Conservation (phyloP, 2,329 filamentous ascomycete genomes). For the Microdochium paspali region DNA sequence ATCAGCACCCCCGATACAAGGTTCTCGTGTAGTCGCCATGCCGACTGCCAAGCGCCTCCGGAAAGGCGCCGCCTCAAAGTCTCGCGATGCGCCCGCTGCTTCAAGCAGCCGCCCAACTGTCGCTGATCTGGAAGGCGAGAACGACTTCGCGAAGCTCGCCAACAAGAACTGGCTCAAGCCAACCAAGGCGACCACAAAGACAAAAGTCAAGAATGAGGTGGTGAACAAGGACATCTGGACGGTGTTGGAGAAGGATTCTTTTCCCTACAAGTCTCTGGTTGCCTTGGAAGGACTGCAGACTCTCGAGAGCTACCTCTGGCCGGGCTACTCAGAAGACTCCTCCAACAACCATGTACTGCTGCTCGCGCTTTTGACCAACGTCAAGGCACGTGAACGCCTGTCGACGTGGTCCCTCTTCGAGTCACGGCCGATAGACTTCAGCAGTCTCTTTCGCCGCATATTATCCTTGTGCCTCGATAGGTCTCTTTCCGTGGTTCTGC, state of each 20-base stretch:
- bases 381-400: constrained; percentile 79
- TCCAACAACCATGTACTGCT: constrained; percentile 89
- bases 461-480: constrained; percentile 76
- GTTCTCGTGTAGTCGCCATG: constrained; percentile 26
- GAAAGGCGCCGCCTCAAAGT: constrained; percentile 34
- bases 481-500: constrained; percentile 55
- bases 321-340: constrained; percentile 76
- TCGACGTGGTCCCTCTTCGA: constrained; percentile 81
- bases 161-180: constrained; percentile 75
- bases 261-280: constrained; percentile 67
- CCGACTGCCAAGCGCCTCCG: constrained; percentile 51
- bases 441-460: constrained; percentile 78
- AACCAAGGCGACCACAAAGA: constrained; percentile 49
- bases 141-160: constrained; percentile 66
- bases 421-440: constrained; percentile 72
- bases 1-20: neutral
- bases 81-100: constrained; percentile 25
- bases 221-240: constrained; percentile 88
- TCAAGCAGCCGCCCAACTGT: constrained; percentile 48
- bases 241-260: constrained; percentile 70
- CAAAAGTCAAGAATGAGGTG: constrained; percentile 73
- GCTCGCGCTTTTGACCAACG: constrained; percentile 75
- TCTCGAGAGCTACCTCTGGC: constrained; percentile 92
- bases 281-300: constrained; percentile 85
- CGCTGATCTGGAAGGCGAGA: constrained; percentile 62